phyloP scores from a whole-genome alignment of 1,139 yeast genomes.

The Pichia sp. region DNA sequence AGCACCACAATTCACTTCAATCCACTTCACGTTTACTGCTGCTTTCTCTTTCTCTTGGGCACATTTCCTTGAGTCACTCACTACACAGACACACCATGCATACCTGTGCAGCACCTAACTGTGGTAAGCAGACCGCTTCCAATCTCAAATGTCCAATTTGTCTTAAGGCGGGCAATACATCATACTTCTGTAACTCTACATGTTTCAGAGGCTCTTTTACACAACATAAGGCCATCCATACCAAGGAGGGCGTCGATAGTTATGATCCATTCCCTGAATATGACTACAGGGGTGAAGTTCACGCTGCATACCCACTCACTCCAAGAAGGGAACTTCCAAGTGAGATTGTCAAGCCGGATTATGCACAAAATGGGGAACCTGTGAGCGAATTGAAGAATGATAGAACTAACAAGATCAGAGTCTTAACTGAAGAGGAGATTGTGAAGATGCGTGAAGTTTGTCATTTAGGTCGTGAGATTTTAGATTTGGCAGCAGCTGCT shows the following conservation, averaged over 20 bases:
- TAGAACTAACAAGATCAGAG: constrained; percentile 58
- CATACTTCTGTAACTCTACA: constrained; percentile 72
- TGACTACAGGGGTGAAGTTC: constrained; percentile 63
- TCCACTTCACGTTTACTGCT: too few species aligned
- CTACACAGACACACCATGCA: too few species aligned
- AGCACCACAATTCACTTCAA: too few species aligned
- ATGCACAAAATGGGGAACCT: constrained; percentile 78
- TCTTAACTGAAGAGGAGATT: constrained; percentile 58
- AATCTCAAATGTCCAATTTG: constrained; percentile 88
- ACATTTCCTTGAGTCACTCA: too few species aligned
- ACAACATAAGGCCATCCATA: constrained; percentile 45
- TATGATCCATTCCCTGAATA: constrained; percentile 86
- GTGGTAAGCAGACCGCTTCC: constrained; percentile 76
- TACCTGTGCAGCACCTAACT: constrained; percentile 65
- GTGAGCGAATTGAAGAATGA: constrained; percentile 68
- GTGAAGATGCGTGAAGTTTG: constrained; percentile 70
- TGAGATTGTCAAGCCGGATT: constrained; percentile 72
- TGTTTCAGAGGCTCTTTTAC: constrained; percentile 80
- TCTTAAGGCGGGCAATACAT: constrained; percentile 56
- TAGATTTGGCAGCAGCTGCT: constrained; percentile 81
- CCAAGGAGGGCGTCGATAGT: constrained; percentile 39
- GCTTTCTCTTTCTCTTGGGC: too few species aligned
- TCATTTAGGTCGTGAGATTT: constrained; percentile 73
- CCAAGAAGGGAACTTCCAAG: constrained; percentile 67
- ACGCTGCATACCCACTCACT: constrained; percentile 77